These are phyloP conservation scores for Pyrenochaeta sp. DNA, from an alignment of 2,329 filamentous ascomycete species.

Conservation along the genomic window DNA sequence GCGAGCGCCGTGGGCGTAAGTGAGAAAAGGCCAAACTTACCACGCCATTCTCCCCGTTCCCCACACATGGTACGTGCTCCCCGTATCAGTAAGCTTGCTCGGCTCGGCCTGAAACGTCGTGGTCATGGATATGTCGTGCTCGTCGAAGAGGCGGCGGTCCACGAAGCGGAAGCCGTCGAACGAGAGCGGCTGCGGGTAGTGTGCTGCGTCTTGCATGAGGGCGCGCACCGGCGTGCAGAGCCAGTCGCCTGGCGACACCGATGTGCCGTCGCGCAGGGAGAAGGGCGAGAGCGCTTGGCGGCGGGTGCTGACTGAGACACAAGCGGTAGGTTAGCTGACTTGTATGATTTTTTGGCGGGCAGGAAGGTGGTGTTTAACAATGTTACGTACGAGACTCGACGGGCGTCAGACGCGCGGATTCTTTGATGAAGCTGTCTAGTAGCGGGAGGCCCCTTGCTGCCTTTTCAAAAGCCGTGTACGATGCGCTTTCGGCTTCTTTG, in stretches of 20 bases:
- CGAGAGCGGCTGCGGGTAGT: conserved; percentile 7
- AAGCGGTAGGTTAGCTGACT: too few species aligned
- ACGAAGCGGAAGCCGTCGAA: conserved; percentile 20
- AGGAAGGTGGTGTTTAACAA: too few species aligned
- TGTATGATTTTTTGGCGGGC: too few species aligned
- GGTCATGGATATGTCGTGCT: too few species aligned
- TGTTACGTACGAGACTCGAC: conserved; percentile 14
- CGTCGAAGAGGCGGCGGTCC: too few species aligned
- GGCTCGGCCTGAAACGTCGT: too few species aligned
- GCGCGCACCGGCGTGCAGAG: conserved; percentile 9
- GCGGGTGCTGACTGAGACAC: too few species aligned
- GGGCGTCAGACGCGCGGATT: conserved; percentile 14
- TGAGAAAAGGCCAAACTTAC: too few species aligned
- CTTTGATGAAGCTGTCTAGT: conserved; percentile 3
- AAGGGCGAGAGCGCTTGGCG: conserved; percentile 16
- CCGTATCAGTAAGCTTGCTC: background rate
- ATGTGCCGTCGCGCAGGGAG: conserved; percentile 11
- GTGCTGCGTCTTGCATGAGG: conserved; percentile 2
- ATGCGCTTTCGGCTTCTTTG: conserved; percentile 6
- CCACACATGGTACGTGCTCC: conserved; percentile 6
- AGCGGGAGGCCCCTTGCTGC: conserved; percentile 14
- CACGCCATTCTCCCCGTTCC: conserved; percentile 15
- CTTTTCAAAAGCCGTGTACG: conserved; percentile 4
- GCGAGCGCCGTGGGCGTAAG: too few species aligned
- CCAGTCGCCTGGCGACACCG: conserved; percentile 18